These are phyloP conservation scores for Fusarium hainanense DNA, from an alignment of 2,329 filamentous ascomycete species.

Conservation along the genomic window DNA sequence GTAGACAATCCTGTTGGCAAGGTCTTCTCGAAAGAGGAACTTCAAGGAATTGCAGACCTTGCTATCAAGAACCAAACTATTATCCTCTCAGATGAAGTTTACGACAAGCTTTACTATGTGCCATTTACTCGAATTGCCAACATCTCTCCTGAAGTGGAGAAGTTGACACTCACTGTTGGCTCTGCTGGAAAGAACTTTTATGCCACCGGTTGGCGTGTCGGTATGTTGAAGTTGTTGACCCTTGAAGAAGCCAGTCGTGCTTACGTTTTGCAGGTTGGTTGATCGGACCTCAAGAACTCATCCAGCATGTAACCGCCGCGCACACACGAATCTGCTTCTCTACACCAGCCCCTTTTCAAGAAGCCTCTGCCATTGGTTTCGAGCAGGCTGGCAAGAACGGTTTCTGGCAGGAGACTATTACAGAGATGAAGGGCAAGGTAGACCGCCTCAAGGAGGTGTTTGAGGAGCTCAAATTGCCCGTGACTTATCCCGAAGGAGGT, in stretches of 20 bases:
- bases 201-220: slow-evolving; percentile 94
- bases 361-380: slow-evolving; percentile 93
- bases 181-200: slow-evolving; percentile 99
- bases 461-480: slow-evolving; percentile 79
- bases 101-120: slow-evolving; percentile 94
- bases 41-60: slow-evolving; percentile 85
- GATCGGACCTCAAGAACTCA: slow-evolving; percentile 87
- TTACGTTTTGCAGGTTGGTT: slow-evolving; percentile 73
- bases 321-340: slow-evolving; percentile 98
- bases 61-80: slow-evolving; percentile 95
- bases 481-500: slow-evolving; percentile 93
- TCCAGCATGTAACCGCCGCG: slow-evolving; percentile 90
- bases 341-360: slow-evolving; percentile 91
- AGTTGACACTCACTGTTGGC: slow-evolving; percentile 90
- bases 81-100: slow-evolving; percentile 92
- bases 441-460: slow-evolving; percentile 86
- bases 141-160: slow-evolving; percentile 88
- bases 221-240: slow-evolving; percentile 47
- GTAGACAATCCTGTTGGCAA: slow-evolving; percentile 95
- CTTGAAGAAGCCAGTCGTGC: rapidly evolving
- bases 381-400: slow-evolving; percentile 85
- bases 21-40: slow-evolving; percentile 86
- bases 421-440: slow-evolving; percentile 91
- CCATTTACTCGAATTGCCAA: slow-evolving; percentile 95
- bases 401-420: slow-evolving; percentile 88